phyloP scores from a whole-genome alignment of 495 filamentous ascomycete genomes.

The Astrocystis sublimbata region DNA sequence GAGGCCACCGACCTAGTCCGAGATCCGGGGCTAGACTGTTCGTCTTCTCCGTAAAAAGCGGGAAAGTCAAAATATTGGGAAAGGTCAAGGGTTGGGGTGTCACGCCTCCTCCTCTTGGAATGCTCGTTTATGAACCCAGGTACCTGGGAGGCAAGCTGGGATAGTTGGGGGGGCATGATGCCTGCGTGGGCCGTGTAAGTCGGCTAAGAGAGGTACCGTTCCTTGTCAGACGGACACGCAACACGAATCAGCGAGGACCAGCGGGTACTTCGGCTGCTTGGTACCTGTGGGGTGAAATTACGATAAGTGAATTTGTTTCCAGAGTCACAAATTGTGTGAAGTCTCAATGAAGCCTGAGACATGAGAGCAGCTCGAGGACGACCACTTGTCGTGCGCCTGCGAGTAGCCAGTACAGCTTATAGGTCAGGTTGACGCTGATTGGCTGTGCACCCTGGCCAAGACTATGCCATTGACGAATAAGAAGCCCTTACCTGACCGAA shows the following conservation, averaged over 20 bases:
- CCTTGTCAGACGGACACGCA: slow-evolving; percentile 38
- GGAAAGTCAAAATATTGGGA: slow-evolving; percentile 37
- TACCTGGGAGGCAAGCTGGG: slow-evolving; percentile 36
- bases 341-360: slow-evolving; percentile 40
- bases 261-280: slow-evolving; percentile 34
- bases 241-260: slow-evolving; percentile 39
- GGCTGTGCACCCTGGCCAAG: slow-evolving; percentile 16
- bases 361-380: slow-evolving; percentile 37
- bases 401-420: slow-evolving; percentile 26
- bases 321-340: slow-evolving; percentile 38
- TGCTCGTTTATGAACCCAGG: slow-evolving; percentile 37
- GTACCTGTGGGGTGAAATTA: slow-evolving; percentile 40
- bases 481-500: slow-evolving; percentile 21
- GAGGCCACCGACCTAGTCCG: slow-evolving; percentile 37
- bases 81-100: slow-evolving; percentile 34
- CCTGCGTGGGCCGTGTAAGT: slow-evolving; percentile 42
- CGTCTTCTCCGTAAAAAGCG: slow-evolving; percentile 31
- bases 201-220: slow-evolving; percentile 39
- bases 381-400: slow-evolving; percentile 37
- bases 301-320: slow-evolving; percentile 40
- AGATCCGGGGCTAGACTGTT: slow-evolving; percentile 34
- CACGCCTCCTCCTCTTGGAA: slow-evolving; percentile 27
- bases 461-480: slow-evolving; percentile 20
- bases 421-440: slow-evolving; percentile 17
- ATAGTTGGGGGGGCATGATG: slow-evolving; percentile 34